Conservation (phyloP, 148 eudicot species). For the Fallopia convolvulus region DNA sequence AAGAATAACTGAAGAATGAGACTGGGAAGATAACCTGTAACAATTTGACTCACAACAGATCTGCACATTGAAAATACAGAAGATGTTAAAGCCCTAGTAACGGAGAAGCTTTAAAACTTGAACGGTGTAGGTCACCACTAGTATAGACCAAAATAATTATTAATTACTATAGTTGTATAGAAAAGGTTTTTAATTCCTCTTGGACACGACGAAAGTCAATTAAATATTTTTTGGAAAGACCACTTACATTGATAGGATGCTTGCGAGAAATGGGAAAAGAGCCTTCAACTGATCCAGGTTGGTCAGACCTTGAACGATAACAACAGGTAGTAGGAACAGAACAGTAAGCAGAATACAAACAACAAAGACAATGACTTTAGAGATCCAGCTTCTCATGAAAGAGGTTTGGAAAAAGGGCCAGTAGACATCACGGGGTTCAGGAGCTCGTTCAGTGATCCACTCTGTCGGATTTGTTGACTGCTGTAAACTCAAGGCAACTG, state of each 20-base stretch:
- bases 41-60: conserved; percentile 48
- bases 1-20: conserved; percentile 66
- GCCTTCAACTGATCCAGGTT: conserved; percentile 63
- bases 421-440: conserved; percentile 76
- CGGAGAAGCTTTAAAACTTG: too few relatives aligned
- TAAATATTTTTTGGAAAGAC: background rate
- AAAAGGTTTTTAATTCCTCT: too few relatives aligned
- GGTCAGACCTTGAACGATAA: conserved; percentile 81
- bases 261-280: conserved; percentile 61
- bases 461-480: conserved; percentile 75
- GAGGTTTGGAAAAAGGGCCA: conserved; percentile 94
- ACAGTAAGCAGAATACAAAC: conserved; percentile 39
- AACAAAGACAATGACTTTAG: conserved; percentile 41
- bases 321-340: conserved; percentile 67
- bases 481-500: conserved; percentile 51
- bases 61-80: conserved; percentile 34
- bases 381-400: conserved; percentile 58
- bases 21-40: conserved; percentile 93
- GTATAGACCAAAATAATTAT: too few relatives aligned
- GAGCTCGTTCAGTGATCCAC: conserved; percentile 86
- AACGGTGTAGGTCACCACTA: too few relatives aligned
- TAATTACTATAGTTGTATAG: too few relatives aligned
- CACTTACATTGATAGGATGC: conserved; percentile 59
- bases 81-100: background rate
- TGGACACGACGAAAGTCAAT: too few relatives aligned